Percentiles rank a stretch among this genome's conserved stretches.
Evolutionary conservation across 2,329 filamentous ascomycete genomes (phyloP).

Genomic region (Periconia sp.): DNA sequence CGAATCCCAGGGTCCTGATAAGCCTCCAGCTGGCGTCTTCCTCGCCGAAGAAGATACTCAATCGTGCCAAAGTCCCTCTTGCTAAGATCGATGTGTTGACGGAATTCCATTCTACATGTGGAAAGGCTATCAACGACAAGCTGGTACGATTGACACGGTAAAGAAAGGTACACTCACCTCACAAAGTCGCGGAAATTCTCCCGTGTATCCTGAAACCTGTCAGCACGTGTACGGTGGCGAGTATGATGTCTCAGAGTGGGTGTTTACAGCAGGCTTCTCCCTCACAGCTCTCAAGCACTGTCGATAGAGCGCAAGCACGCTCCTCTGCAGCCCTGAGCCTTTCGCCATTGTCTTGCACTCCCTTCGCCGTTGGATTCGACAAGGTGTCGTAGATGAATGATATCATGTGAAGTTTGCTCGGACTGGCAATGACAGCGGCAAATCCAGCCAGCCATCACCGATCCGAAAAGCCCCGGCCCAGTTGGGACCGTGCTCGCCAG

Average conservation of each 20-base stretch:
- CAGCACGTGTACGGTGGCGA: conserved; percentile 35
- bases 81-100: conserved; percentile 69
- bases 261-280: conserved; percentile 75
- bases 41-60: conserved; percentile 84
- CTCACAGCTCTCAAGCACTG: conserved; percentile 81
- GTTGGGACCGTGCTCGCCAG: conserved; percentile 9
- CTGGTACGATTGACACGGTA: too few species aligned
- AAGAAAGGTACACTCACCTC: conserved; percentile 54
- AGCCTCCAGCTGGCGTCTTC: conserved; percentile 78
- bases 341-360: conserved; percentile 45
- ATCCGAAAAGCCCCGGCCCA: conserved; percentile 4
- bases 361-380: not conserved
- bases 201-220: conserved; percentile 56
- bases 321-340: conserved; percentile 86
- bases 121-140: too few species aligned
- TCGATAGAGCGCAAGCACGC: conserved; percentile 86
- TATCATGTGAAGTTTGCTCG: not conserved
- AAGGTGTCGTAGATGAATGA: not conserved
- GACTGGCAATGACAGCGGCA: not conserved
- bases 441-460: not conserved
- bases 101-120: conserved; percentile 79
- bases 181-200: conserved; percentile 69
- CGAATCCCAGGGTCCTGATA: conserved; percentile 82
- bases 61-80: conserved; percentile 87
- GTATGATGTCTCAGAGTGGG: not conserved